Evolutionary conservation across 768 basidiomycete genomes (phyloP).

Genomic region (Phlegmacium glaucopus): DNA sequence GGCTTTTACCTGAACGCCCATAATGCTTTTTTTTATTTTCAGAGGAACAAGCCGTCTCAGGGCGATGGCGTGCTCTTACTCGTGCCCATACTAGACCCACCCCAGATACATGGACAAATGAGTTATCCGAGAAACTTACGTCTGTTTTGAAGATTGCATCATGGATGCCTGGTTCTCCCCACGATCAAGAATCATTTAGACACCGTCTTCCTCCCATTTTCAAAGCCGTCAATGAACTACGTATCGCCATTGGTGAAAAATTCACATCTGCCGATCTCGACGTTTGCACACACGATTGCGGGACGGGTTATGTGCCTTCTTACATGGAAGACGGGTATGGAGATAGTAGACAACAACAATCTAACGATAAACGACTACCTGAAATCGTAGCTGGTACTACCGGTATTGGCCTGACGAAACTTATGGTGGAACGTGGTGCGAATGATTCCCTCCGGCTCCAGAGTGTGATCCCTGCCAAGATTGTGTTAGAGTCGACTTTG

Average conservation of each 20-base stretch:
- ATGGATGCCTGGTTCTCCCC: constrained; percentile 6
- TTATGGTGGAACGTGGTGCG: not conserved
- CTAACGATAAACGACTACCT: not conserved
- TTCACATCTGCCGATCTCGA: constrained; percentile 24
- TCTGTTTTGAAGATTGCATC: constrained; percentile 10
- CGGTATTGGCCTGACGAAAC: constrained; percentile 15
- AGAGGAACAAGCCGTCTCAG: constrained; percentile 23
- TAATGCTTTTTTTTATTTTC: not conserved
- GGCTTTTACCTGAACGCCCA: not conserved
- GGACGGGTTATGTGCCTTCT: constrained; percentile 9
- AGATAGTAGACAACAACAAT: constrained; percentile 12
- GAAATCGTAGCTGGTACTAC: constrained; percentile 16
- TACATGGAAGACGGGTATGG: constrained; percentile 25
- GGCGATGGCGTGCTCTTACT: constrained; percentile 21
- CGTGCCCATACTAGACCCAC: constrained; percentile 15
- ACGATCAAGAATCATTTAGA: constrained; percentile 14
- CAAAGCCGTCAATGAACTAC: constrained; percentile 22
- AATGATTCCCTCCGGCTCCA: constrained; percentile 1
- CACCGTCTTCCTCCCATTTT: constrained; percentile 23
- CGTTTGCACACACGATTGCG: constrained; percentile 6
- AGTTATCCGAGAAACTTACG: constrained; percentile 4
- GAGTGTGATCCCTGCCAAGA: constrained; percentile 14
- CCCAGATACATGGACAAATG: constrained; percentile 15
- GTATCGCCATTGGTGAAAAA: constrained; percentile 23
- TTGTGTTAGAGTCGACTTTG: constrained; percentile 16